These are phyloP conservation scores for Candolleomyces efflorescens DNA, from an alignment of 768 basidiomycete genomes.

Conservation along the genomic window DNA sequence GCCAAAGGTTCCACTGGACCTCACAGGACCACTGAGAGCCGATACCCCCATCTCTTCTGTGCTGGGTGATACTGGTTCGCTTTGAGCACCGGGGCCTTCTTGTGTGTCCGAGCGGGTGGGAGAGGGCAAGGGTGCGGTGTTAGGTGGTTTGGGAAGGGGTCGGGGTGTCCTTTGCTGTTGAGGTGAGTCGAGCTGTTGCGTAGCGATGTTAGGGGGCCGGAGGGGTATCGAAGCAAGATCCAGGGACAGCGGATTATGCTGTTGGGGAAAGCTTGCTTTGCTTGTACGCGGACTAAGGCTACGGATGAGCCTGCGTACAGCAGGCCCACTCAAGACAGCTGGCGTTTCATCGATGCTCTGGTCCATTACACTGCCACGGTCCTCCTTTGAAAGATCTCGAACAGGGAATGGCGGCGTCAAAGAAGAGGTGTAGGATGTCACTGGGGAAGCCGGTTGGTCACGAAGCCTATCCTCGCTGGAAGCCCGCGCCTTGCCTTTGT, in stretches of 20 bases:
- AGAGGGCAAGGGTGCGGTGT: slow-evolving; percentile 2
- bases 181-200: neutral
- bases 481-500: slow-evolving; percentile 8
- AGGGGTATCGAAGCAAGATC: neutral
- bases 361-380: slow-evolving; percentile 22
- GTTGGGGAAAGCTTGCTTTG: slow-evolving; percentile 16
- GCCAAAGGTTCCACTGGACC: neutral
- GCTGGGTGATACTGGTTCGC: neutral
- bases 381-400: slow-evolving; percentile 10
- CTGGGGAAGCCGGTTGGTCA: slow-evolving; percentile 1
- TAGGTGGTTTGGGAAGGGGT: slow-evolving; percentile 6
- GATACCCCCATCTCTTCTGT: neutral
- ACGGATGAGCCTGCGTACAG: slow-evolving; percentile 37
- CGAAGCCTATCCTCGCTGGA: neutral
- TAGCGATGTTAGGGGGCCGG: neutral
- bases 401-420: slow-evolving; percentile 6
- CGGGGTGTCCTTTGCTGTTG: neutral
- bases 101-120: neutral
- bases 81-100: neutral
- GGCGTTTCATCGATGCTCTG: slow-evolving; percentile 21
- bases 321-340: slow-evolving; percentile 24
- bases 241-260: neutral
- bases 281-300: slow-evolving; percentile 43
- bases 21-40: neutral
- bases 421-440: slow-evolving; percentile 1